phyloP scores from a whole-genome alignment of 202 grass and related monocot species.

The Carex arenaria region DNA sequence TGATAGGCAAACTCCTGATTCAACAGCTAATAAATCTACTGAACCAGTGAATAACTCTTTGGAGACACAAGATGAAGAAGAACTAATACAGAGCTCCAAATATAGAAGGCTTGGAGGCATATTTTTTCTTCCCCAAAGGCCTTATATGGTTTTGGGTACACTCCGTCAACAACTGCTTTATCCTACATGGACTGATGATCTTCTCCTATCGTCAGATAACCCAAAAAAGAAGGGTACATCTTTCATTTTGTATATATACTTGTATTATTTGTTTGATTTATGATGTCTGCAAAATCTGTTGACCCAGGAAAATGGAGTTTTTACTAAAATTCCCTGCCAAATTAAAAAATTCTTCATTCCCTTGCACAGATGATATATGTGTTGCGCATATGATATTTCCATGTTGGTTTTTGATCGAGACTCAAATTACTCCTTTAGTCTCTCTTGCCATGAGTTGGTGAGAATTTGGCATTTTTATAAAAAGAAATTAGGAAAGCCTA shows the following conservation, averaged over 20 bases:
- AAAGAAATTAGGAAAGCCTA: not conserved
- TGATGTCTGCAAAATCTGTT: not conserved
- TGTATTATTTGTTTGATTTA: not conserved
- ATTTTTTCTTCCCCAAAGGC: slow-evolving; percentile 94
- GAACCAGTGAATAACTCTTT: slow-evolving; percentile 12
- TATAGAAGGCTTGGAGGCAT: slow-evolving; percentile 70
- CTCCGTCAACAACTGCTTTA: slow-evolving; percentile 88
- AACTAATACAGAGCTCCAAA: slow-evolving; percentile 52
- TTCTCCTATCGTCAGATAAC: slow-evolving; percentile 33
- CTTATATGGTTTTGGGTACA: slow-evolving; percentile 96
- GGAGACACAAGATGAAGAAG: slow-evolving; percentile 32
- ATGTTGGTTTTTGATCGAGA: not conserved
- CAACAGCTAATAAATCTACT: slow-evolving; percentile 36
- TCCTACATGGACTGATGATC: slow-evolving; percentile 86
- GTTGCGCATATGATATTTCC: not conserved
- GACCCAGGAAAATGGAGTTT: not conserved
- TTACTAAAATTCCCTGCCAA: not conserved
- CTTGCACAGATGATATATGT: not conserved
- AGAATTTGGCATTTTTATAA: not conserved
- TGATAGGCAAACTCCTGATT: slow-evolving; percentile 30
- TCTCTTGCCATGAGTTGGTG: not conserved
- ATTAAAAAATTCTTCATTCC: not conserved
- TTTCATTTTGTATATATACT: slow-evolving; percentile 4
- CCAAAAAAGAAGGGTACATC: slow-evolving; percentile 43
- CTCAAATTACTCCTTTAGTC: not conserved